Base-by-base conservation (phyloP, 2,329 filamentous ascomycete genomes). In the Onygena corvina region DNA sequence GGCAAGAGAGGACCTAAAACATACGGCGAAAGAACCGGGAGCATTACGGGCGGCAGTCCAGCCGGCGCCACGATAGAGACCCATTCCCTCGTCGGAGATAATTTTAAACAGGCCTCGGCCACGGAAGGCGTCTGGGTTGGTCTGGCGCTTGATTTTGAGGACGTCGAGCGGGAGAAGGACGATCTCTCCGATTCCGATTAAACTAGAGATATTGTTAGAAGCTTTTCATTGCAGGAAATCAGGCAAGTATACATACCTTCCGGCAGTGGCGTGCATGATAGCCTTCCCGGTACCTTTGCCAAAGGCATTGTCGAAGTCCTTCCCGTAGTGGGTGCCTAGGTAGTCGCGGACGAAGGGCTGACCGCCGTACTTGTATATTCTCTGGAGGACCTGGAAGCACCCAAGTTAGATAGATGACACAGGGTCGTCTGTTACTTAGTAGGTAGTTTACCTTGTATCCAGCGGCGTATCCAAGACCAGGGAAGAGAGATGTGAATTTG, bases 121-220 rank as follows among this genome's bases (percentile, higher is more conserved):
- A 58, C 88, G 81, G 81, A 98, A 98, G 30, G 92, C 89, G 64
- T 96, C 92, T 34, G 92, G 92, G 76, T 98, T 98, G 58, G 92
- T 98, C 74, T 98, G 92, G 61, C 92, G 83, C 79, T 98, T 98
- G 74, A 98, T 98, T 79, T 98, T 98, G 55, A 98, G 79, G 33
- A 98, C 90, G 60, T 98, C 92, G 53, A 98, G 80, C 35, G 92
- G 92, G 34, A 98, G 79, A 25, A 98, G 79, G 52, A 98, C 79
- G 57, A 98, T 94, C 73, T 98, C 92, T 64, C 92, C 92, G 60
- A 98, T 94, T 61, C 92, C 92, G 63, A 98, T 93, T 62, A 98
- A 65, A 71, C 86, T 90, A 55, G 20, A 51, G 6, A 7, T 11
- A 40, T 52, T 50, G 31, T 30, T 16, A 33, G 52, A 57, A 59